A percentile compares a stretch with the other conserved stretches of the same genome.
Evolutionary conservation across 2,329 filamentous ascomycete species (phyloP).

Genomic region (Monosporascus sp.): DNA sequence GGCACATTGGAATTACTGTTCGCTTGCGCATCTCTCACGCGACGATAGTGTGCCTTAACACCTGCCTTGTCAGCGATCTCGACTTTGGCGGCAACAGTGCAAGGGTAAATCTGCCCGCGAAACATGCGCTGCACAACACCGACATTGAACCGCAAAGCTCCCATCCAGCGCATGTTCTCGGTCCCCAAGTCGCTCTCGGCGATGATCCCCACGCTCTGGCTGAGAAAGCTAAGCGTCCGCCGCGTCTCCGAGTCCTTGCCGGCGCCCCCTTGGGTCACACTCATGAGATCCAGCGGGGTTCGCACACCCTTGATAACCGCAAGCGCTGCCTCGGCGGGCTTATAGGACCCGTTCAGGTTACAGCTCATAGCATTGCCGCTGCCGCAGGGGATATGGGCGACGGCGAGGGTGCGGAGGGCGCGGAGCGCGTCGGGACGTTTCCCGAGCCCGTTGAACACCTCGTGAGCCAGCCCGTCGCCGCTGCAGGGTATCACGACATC

Average conservation of each 20-base stretch:
- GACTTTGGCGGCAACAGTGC: conserved; percentile 80
- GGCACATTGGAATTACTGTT: conserved; percentile 9
- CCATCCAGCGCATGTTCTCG: conserved; percentile 92
- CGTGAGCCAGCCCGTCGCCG: conserved; percentile 85
- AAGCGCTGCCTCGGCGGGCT: conserved; percentile 69
- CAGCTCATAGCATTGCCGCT: conserved; percentile 91
- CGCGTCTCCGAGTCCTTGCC: not conserved
- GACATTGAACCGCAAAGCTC: conserved; percentile 74
- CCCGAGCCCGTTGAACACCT: conserved; percentile 90
- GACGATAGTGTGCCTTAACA: conserved; percentile 68
- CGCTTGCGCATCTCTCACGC: conserved; percentile 24
- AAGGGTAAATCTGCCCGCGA: conserved; percentile 75
- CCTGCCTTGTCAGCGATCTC: conserved; percentile 69
- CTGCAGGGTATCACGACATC: conserved; percentile 88
- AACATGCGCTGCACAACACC: conserved; percentile 76
- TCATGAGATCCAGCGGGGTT: conserved; percentile 81
- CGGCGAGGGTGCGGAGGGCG: conserved; percentile 71
- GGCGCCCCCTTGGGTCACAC: conserved; percentile 73
- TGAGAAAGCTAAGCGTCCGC: conserved; percentile 80
- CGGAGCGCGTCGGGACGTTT: conserved; percentile 67
- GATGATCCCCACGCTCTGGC: conserved; percentile 82
- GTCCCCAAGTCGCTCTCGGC: conserved; percentile 88
- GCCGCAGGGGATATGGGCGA: conserved; percentile 85
- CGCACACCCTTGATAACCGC: conserved; percentile 80
- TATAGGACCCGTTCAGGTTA: conserved; percentile 79